Conservation (phyloP, 1,284 basidiomycete genomes). For the Tilletia walkeri region DNA sequence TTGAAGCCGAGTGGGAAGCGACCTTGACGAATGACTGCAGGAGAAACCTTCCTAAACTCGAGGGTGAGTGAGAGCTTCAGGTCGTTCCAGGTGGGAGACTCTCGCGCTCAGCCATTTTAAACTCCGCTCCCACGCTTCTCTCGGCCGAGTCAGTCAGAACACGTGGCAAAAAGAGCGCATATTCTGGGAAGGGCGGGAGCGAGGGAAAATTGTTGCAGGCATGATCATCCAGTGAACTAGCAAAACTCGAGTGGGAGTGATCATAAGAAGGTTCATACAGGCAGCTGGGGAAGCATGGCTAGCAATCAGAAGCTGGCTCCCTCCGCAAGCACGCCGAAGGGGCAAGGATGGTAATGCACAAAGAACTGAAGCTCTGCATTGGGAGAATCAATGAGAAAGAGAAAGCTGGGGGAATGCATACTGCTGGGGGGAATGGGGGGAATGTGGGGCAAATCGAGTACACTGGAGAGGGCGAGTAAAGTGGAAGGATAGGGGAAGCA, state of each 20-base stretch:
- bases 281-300: no score
- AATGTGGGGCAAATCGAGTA: background rate
- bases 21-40: no score
- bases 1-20: no score
- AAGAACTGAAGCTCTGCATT: constrained; percentile 3
- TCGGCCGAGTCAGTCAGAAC: background rate
- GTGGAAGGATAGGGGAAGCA: constrained; percentile 32
- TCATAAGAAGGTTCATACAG: no score
- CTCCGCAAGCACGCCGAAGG: no score
- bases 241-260: background rate
- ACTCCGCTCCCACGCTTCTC: no score
- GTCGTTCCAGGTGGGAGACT: no score
- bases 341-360: background rate
- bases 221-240: background rate
- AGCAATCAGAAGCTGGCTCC: no score
- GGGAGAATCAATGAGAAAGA: background rate
- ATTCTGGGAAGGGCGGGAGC: background rate
- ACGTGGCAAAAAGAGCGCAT: background rate
- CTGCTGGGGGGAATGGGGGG: background rate
- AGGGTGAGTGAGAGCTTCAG: no score
- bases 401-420: background rate
- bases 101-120: no score
- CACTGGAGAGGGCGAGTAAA: constrained; percentile 17
- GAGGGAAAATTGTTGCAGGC: constrained; percentile 5
- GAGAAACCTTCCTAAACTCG: no score